Base-by-base conservation (phyloP, 495 filamentous ascomycete species). In the Neurospora sp. region DNA sequence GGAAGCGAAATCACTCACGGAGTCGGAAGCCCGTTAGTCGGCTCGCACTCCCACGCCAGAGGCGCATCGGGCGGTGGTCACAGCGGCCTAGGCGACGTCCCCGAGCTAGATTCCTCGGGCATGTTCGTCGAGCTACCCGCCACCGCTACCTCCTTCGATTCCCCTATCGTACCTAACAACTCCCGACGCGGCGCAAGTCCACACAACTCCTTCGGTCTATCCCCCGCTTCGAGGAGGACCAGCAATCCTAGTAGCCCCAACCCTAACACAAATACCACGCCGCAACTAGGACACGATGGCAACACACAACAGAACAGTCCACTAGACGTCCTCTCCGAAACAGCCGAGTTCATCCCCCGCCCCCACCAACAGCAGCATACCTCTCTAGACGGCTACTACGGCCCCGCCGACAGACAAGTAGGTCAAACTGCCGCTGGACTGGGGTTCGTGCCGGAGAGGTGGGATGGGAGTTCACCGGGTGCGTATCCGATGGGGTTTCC, bases 1-100 rank as follows among this genome's bases (percentile, higher is more conserved):
- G 80, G 82, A n/a, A 76, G 74, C 69, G 79, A 82, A 9, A 71
- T 75, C 6, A 75, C 71, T 6, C 78, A 73, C 39, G 80, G 75
- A 0, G 54, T 71, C 3, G 70, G 69, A 5, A 75, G 72, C 11
- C 75, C 71, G 0, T 39, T 77, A 3, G 62, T 76, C 12, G 54
- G 54, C 4, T 37, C 35, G 35, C 35, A 37, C 35, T 37, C 35
- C 3, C 54, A 62, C 4, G 54, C 54, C 3, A 7, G 54, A 7
- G 23, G 54, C 27, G 27, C 54, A 0, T 62, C 54, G 6, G 48
- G 54, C 0, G 48, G 48, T 6, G 5, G 46, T 5, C 42, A 46
- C 10, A 31, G 23, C 1, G 54, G 54, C 7, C 54, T 62, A 9
- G 11, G 11, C 0, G 54, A 62, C 0, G 35, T 78, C 4, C 77